Evolutionary conservation across 441 rosid species (phyloP), one percentile per base, ranked within the genome.

Genomic region (Pelargonium fulgidum): DNA sequence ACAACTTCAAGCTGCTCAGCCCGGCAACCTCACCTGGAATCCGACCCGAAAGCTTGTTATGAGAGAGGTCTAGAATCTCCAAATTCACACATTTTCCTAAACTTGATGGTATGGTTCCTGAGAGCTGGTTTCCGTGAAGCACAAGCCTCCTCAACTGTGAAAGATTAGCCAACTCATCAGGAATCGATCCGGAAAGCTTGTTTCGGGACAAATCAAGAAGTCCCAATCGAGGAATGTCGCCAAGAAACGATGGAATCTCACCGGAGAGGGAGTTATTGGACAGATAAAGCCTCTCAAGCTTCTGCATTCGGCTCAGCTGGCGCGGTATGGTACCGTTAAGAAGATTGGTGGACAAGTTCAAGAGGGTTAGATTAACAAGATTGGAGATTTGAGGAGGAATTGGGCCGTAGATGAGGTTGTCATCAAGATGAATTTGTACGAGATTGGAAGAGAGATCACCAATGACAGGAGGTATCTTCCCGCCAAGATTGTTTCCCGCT

Each of bases 401-500:
- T 10, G 78, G 47, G 10, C 83, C 85, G 1, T 29, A 50, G 41
- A 79, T 77, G 56, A 11, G 68, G 64, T 79, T 82, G 36, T 75
- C 78, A 64, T 75, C 78, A 67, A 82, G 63, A 7, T 47, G 13
- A 11, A 82, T 26, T 26, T 4, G 65, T 11, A 9, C 0, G 1
- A 82, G 61, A 12, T 56, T 20, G 14, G 14, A 3, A 8, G 85
- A 56, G 97, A 72, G 82, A 44, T 24, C 66, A 47, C 77, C 77
- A 11, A 86, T 74, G 42, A 83, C 81, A 63, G 17, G 68, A 1
- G 86, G 83, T 44, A 84, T 65, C 65, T 36, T 75, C 71, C 88
- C 90, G 72, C 86, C 82, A 0, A 86, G 83, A 10, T 66, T 77
- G 80, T 82, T 81, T 10, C 85, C 85, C 17, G 79, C 88, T 77